Base-by-base conservation (phyloP, 2,329 filamentous ascomycete genomes). In the Trematosphaeria pertusa region DNA sequence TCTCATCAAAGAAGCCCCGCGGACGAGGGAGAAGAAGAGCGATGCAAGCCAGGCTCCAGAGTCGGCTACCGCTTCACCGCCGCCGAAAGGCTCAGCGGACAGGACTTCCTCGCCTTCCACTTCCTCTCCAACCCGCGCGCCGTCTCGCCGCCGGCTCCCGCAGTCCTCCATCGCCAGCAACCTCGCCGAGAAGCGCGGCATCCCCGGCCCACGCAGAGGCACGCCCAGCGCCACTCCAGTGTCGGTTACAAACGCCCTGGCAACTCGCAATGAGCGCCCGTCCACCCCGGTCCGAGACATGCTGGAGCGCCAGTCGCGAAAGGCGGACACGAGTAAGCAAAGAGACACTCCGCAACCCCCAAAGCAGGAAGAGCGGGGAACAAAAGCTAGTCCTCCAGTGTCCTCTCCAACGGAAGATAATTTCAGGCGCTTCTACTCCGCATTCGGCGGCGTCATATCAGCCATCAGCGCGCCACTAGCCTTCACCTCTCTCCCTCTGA, bases 361-460 rank as follows among this genome's bases (percentile, higher is more conserved):
- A 4, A 61, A 49, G 28, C 54, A 57, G 24, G 49, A 51, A 1
- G 49, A 43, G 18, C 53, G 52, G n/a, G 43, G 41, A 2, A 3
- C 53, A 4, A 18, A 37, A 20, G 56, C 3, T 26, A 51, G 30
- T 21, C 53, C 50, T 17, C 52, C 67, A 10, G 28, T 54, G 1
- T 54, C 63, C 11, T 57, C 66, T 0, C 60, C 63, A 0, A 55
- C 73, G 1, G 90, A 96, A 22, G 91, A 93, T 46, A 87, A 89
- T 5, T 99, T 97, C 67, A 84, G 89, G 5, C 85, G 86, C 43
- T 99, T 97, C 74, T 99, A 97, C 73, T 92, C 83, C 48, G 91
- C 91, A 1, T 96, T 97, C 63, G 91, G 92, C 44, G 90, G 83
- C 43, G 83, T 97, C 37, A 89, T 97, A 65, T 94, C 91, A 51